Base-by-base conservation (phyloP, 345 rosid genomes). In the Alliaria petiolata region DNA sequence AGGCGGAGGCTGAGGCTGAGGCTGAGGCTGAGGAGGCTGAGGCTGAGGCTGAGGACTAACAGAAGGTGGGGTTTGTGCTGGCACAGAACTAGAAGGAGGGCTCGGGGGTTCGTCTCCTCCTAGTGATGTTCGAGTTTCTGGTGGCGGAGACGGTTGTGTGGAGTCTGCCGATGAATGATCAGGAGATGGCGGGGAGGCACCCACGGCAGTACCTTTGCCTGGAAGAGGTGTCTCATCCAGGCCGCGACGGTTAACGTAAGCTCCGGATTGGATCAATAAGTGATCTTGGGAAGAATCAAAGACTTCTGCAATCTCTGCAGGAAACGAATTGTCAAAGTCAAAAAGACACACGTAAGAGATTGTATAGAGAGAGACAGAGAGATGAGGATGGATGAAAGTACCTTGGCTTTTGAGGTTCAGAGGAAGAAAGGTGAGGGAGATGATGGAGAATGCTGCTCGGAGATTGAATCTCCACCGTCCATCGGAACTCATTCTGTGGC, bases 391-490 rank as follows among this genome's bases (percentile, higher is more conserved):
- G 15, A 36, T 22, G 38, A 62, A 62, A 31, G 4, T 62, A 76
- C 79, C 70, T 62, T 69, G 70, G 8, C 70, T 45, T 15, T 61
- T 22, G 19, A 69, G 70, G 11, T 38, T 67, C 46, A 54, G 64
- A 47, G 70, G 70, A 55, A 62, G 79, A 52, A 60, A 60, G n/a
- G 62, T 58, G 56, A 75, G 35, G 62, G 69, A 69, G 61, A 69
- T 54, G 70, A 69, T 13, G 61, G 31, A 57, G 71, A 47, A 19
- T 38, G 58, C 34, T 46, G 67, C 8, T 39, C 8, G 75, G 66
- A 76, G 75, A 46, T 36, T 20, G 31, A 56, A 43, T 60, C 73
- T 60, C 58, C 69, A 51, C 0, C 38, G 35, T 68, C 46, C 22
- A 31, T 42, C 8, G 7, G 55, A 67, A 15, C 54, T 66, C 73